Evolutionary conservation across 2,329 filamentous ascomycete species (phyloP).

Genomic region (Aspergillus quadricinctus): DNA sequence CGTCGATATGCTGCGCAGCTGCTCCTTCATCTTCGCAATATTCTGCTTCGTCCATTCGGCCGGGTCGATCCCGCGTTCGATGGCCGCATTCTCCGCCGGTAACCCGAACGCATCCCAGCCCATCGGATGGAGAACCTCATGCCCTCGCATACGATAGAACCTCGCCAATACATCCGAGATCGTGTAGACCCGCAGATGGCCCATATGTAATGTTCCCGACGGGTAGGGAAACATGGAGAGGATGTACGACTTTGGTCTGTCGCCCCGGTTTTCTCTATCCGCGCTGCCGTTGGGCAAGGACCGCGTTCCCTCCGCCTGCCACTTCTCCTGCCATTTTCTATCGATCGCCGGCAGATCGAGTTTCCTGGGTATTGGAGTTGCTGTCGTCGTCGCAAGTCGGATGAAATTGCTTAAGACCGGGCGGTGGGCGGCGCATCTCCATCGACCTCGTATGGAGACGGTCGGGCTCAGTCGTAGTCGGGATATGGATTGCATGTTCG

Average conservation of each 20-base stretch:
- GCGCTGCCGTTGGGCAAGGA: background rate
- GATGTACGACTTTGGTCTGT: constrained; percentile 57
- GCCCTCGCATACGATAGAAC: constrained; percentile 69
- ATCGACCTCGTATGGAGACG: constrained; percentile 15
- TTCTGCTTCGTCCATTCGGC: constrained; percentile 75
- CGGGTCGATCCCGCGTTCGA: constrained; percentile 74
- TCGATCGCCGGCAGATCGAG: constrained; percentile 47
- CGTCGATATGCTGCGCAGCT: constrained; percentile 73
- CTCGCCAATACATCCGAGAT: constrained; percentile 82
- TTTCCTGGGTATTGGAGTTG: constrained; percentile 15
- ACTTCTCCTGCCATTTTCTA: constrained; percentile 53
- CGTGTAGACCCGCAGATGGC: constrained; percentile 83
- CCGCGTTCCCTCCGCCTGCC: constrained; percentile 29
- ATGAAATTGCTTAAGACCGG: constrained; percentile 13
- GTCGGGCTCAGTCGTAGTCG: constrained; percentile 23
- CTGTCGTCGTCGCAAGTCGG: constrained; percentile 23
- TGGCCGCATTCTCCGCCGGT: constrained; percentile 86
- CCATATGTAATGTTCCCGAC: constrained; percentile 79
- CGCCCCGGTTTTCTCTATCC: constrained; percentile 5
- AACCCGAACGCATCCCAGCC: constrained; percentile 92
- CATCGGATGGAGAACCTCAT: constrained; percentile 78
- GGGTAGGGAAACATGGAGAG: constrained; percentile 93
- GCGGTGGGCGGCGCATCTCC: constrained; percentile 12
- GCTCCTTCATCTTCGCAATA: constrained; percentile 78
- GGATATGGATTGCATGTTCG: constrained; percentile 25